phyloP scores from a whole-genome alignment of 208 protist genomes.

The Leishmania aethiopica region DNA sequence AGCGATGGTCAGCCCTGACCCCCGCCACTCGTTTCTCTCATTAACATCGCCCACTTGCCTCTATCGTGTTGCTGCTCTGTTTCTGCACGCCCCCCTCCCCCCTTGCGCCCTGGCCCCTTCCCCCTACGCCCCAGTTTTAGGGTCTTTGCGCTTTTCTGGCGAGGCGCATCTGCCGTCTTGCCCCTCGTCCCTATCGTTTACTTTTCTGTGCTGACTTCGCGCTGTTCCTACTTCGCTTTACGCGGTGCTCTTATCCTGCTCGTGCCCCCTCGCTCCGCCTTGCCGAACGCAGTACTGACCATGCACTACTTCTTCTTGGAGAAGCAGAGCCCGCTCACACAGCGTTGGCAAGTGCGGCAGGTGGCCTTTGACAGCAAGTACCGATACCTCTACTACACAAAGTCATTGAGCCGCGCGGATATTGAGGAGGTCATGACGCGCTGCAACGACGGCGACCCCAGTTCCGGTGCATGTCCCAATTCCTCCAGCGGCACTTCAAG shows the following conservation, averaged over 20 bases:
- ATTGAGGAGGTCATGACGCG: conserved; percentile 32
- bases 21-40: not conserved
- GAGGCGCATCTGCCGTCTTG: not conserved
- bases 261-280: not conserved
- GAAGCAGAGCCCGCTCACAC: conserved; percentile 41
- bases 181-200: not conserved
- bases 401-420: conserved; percentile 24
- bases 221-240: not conserved
- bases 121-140: not conserved
- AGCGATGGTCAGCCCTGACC: not conserved
- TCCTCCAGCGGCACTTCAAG: conserved; percentile 17
- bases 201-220: not conserved
- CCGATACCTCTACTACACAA: conserved; percentile 58
- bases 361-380: conserved; percentile 54
- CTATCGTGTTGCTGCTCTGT: not conserved
- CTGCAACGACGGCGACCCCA: conserved; percentile 19
- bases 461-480: conserved; percentile 1
- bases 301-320: conserved; percentile 55
- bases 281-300: not conserved
- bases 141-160: not conserved
- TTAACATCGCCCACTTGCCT: not conserved
- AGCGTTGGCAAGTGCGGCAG: conserved; percentile 49
- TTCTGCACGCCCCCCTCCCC: not conserved
- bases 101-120: not conserved
- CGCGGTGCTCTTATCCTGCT: not conserved